Evolutionary conservation across 2,329 filamentous ascomycete species (phyloP), one percentile per base, ranked within the genome.

Genomic region (Aureobasidium sp.): DNA sequence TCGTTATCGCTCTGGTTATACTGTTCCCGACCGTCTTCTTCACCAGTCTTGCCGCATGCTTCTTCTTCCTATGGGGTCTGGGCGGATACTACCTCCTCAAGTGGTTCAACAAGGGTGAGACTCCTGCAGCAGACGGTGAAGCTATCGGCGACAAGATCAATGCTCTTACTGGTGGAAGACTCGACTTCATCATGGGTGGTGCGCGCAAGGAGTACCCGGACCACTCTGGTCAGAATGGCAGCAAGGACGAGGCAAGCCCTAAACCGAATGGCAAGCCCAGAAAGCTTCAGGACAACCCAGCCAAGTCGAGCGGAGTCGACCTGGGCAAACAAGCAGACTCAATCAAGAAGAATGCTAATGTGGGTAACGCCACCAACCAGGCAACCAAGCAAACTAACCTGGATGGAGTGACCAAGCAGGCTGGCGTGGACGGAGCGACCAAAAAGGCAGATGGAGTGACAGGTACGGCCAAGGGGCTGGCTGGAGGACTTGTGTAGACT

Each of bases 1-100:
- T 85, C 59, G 83, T 85, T 55, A 72, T 90, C 48, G 87, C 86
- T 2, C 76, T 89, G 11, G 71, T 90, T 51, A 70, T 92, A 44
- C 79, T 94, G 16, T 75, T 90, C 0, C 89, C 89, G 1, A 82
- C 85, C 0, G 75, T 93, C 41, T 82, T 89, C 72, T 72, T 90
- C 64, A 86, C 87, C 3, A 84, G 81, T 13, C 80, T 80, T 51
- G 72, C 85, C 27, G 88, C 84, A 5, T 75, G 85, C 1, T 80
- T 86, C 63, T 74, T 87, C 64, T 93, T 89, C 83, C 73, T 82
- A 21, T 89, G 86, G 84, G 85, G 81, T 8, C 75, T 88, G 9
- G 82, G 79, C 14, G 81, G 80, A 51, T 91, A 85, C 70, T 72
- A 77, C 64, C 67, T 79, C 44, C 69, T 79, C 41, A 75, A 75